Base-by-base conservation (phyloP, 73 alveolate genomes). In the Effrenium voratum region DNA sequence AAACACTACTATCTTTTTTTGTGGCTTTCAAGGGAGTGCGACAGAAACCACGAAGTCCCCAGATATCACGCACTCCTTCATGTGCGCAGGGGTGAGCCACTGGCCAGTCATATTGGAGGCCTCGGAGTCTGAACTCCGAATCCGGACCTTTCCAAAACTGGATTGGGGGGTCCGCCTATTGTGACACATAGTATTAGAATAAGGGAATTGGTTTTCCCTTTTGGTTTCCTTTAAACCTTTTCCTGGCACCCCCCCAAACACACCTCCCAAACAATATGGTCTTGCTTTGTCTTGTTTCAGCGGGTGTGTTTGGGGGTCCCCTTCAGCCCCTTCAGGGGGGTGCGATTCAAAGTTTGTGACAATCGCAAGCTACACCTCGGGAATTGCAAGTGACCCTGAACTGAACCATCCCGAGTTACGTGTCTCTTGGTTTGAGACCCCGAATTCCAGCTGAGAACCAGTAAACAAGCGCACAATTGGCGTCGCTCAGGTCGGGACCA, bases 81-180 rank as follows among this genome's bases (percentile, higher is more conserved):
- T 90, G 76, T 90, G 97, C 26, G 97, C 97, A 19, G 82, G 87
- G 47, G 50, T 57, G 38, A 90, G 87, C 97, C 97, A 90, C 55
- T 90, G 97, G 44, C 97, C 97, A 32, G 97, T 90, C 36, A 90
- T 50, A 46, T 90, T 90, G 43, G 97, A 90, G 44, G 97, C 97
- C 97, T 90, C 4, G 36, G 75, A 32, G 15, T 76, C 32, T 34
- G 77, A 3, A 1, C 34, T 10, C 40, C 34, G 75, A 60, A 5
- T 60, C 47, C 82, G 16, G 46, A n/a, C 8, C 63, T 8, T 8
- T 19, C 19, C 63, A 52, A 8, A 52, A 52, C 63, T 12, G 63
- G 63, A 19, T 52, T 52, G 26, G 19, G 63, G 63, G 63, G 8
- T 52, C 63, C 8, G 63, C 26, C 26, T 52, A 12, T 52, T 12